Base-by-base conservation (phyloP, 1,139 yeast species). In the Blastobotrys illinoisensis region DNA sequence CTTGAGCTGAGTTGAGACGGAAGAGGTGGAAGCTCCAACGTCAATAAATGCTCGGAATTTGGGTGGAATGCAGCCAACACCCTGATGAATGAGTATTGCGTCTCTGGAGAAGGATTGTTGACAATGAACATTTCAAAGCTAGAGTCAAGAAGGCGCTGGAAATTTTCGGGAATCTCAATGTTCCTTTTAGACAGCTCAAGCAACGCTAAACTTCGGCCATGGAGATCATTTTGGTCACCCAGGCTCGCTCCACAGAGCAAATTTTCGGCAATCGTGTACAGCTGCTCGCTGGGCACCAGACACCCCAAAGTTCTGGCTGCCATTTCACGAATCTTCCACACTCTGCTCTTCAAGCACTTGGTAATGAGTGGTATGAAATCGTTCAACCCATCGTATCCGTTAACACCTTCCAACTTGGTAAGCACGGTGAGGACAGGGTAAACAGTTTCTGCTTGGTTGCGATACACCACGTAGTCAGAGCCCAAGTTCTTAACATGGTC, bases 241-340 rank as follows among this genome's bases (percentile, higher is more conserved):
- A 50, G 54, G 3, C 62, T 50, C 11, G 62, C 62, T 7, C 48
- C 46, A 7, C 24, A 23, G 7, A 62, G 46, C 21, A 63, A 56
- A 1, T 65, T 28, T 20, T 64, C 50, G 1, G 59, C 54, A 16
- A 62, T 55, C 1, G 67, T 56, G 43, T 64, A 65, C n/a, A 67
- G 61, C 5, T 64, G 65, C 1, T 65, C 69, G 20, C 70, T 67
- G 9, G 71, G 67, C 1, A 77, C 68, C 56, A 86, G 70, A 0
- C 85, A 72, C 0, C 85, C 80, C 1, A 88, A 65, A 2, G 90
- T 80, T 65, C 85, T 76, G 0, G 97, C 89, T 0, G 95, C 85
- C 79, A 88, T 80, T 66, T 90, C 96, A 57, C 99, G 78, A 2
- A 91, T 78, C 63, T 88, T 89, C 97, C 97, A 91, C 54, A 78